Evolutionary conservation across 176 grass and related monocot species (phyloP).

Genomic region (Lolium perenne): DNA sequence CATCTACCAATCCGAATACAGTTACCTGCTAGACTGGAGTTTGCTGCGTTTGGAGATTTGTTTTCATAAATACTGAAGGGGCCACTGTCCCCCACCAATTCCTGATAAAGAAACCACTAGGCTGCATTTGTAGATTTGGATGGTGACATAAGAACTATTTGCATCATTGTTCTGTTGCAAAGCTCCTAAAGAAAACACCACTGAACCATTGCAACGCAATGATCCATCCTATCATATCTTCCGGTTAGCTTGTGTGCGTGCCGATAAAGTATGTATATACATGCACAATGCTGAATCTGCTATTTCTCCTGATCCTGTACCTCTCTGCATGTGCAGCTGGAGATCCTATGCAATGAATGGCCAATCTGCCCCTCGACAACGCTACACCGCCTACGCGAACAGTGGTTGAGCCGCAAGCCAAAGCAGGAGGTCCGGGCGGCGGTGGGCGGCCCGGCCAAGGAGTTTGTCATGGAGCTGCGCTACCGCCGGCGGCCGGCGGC

Average conservation of each 20-base stretch:
- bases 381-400: constrained; percentile 56
- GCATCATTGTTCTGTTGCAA: background rate
- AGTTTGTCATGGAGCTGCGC: constrained; percentile 84
- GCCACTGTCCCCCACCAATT: background rate
- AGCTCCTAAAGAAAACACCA: background rate
- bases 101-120: background rate
- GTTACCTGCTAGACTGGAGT: no score
- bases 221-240: background rate
- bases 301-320: no score
- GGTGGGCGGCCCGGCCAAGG: constrained; percentile 58
- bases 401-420: constrained; percentile 58
- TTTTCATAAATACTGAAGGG: no score
- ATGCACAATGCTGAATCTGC: constrained; percentile 4
- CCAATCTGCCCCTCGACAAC: constrained; percentile 62
- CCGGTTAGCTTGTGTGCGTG: no score
- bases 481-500: constrained; percentile 55
- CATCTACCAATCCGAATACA: no score
- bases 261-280: no score
- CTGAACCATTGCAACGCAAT: constrained; percentile 22
- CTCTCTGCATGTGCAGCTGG: constrained; percentile 53
- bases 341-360: constrained; percentile 64
- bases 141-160: constrained; percentile 1
- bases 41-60: no score
- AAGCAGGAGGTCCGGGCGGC: constrained; percentile 32
- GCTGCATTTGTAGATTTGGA: constrained; percentile 27